Base-by-base conservation (phyloP, 768 basidiomycete species). In the Tylopilus balloui region DNA sequence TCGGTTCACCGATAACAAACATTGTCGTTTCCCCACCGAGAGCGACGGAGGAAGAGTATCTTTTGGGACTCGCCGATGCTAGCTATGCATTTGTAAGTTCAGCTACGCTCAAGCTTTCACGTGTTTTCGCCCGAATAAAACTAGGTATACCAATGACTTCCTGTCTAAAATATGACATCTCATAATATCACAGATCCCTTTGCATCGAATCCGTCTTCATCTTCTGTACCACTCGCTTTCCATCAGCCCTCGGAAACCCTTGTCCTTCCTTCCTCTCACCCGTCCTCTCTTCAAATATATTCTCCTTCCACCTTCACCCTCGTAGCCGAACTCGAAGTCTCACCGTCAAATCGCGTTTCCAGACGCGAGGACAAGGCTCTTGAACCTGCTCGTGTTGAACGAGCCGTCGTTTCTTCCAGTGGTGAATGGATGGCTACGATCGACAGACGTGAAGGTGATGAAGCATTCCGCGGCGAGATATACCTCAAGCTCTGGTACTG, bases 401-500 rank as follows among this genome's bases (percentile, higher is more conserved):
- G 73, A 10, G 79, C 78, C 6, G 79, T 76, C 5, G 72, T 94
- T 50, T 86, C 87, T 5, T 64, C 77, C 2, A 73, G 71, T n/a
- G 86, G 86, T 10, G 75, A 80, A 39, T 98, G 95, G 94, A 81
- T 99, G 81, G 92, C 92, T 6, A 94, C 95, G 2, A 67, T 91
- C 21, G 95, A 99, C 68, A 68, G 71, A 25, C 78, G 93, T 47
- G 76, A 81, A 47, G 83, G 78, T 6, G 83, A 86, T 36, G 80
- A 79, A 20, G 73, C 71, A 12, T 83, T 83, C 67, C 81, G 75
- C 54, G 72, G 72, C 23, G 92, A 86, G 68, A 74, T 84, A 25
- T 86, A 86, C 63, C 76, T 99, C 47, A 98, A 98, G 71, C 69
- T 97, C 28, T 99, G 96, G 95, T 72, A 71, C 48, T 95, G 92